Evolutionary conservation across 768 basidiomycete genomes (phyloP).

Genomic region (Leucocoprinus birnbaumii): DNA sequence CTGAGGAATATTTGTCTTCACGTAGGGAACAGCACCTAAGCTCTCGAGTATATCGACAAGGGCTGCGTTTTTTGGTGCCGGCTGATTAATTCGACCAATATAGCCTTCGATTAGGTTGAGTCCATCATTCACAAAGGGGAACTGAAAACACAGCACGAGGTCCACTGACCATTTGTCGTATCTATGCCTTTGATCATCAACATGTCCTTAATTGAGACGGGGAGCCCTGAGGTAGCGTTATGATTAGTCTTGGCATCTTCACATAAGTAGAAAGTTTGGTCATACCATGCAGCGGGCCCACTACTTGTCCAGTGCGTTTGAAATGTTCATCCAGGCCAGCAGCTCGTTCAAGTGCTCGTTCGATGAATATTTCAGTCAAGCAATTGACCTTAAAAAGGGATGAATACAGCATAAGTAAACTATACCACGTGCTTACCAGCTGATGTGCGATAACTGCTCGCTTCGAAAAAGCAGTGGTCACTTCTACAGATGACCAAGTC

Average conservation of each 20-base stretch:
- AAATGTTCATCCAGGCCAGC: slow-evolving; percentile 62
- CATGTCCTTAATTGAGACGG: slow-evolving; percentile 76
- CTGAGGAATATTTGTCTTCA: slow-evolving; percentile 76
- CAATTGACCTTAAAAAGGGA: slow-evolving; percentile 89
- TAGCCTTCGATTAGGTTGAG: slow-evolving; percentile 46
- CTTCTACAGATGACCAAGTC: slow-evolving; percentile 62
- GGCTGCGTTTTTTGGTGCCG: slow-evolving; percentile 54
- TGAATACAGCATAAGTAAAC: no score
- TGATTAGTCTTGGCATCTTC: no score
- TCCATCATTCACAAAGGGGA: not conserved
- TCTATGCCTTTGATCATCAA: slow-evolving; percentile 66
- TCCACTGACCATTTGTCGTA: slow-evolving; percentile 54
- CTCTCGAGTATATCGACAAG: slow-evolving; percentile 65
- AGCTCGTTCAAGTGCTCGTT: slow-evolving; percentile 64
- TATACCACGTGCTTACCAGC: slow-evolving; percentile 56
- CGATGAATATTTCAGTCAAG: slow-evolving; percentile 80
- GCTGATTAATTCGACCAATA: slow-evolving; percentile 66
- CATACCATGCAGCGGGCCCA: slow-evolving; percentile 71
- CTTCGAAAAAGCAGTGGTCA: slow-evolving; percentile 74
- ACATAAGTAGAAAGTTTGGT: not conserved
- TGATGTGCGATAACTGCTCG: slow-evolving; percentile 80
- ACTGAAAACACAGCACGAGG: no score
- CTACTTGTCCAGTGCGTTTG: slow-evolving; percentile 54
- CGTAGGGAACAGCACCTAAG: slow-evolving; percentile 68
- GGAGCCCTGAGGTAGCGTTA: slow-evolving; percentile 35